Conservation (phyloP, 257 asterid species). For the Nicotiana sylvestris region DNA sequence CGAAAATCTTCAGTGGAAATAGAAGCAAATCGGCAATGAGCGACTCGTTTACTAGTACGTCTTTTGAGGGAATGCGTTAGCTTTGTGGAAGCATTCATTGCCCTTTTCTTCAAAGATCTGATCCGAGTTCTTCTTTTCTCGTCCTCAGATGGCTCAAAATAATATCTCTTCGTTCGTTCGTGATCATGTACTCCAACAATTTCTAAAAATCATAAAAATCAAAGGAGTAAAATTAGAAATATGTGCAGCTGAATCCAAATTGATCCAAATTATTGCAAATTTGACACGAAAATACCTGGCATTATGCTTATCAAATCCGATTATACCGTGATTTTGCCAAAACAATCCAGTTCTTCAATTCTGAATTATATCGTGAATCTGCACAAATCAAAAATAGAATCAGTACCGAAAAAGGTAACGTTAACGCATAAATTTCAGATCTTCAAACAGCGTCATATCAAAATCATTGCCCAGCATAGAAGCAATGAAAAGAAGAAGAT, state of each 20-base stretch:
- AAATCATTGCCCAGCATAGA: no score
- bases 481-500: not conserved
- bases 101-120: slow-evolving; percentile 43
- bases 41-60: slow-evolving; percentile 37
- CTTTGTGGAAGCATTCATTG: slow-evolving; percentile 35
- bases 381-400: slow-evolving; percentile 19
- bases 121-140: slow-evolving; percentile 38
- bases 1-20: slow-evolving; percentile 64
- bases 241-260: not conserved
- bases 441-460: not conserved
- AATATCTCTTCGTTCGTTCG: slow-evolving; percentile 31
- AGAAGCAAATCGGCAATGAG: slow-evolving; percentile 71
- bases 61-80: slow-evolving; percentile 35
- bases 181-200: slow-evolving; percentile 30
- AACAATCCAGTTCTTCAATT: slow-evolving; percentile 15
- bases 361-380: slow-evolving; percentile 34
- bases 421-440: slow-evolving; percentile 7
- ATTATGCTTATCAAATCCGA: slow-evolving; percentile 25
- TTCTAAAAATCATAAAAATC: not conserved
- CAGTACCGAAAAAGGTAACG: not conserved
- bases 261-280: not conserved
- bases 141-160: slow-evolving; percentile 43
- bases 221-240: not conserved
- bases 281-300: slow-evolving; percentile 49
- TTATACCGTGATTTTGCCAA: not conserved